Conservation (phyloP, 805 yeast genomes). For the Starmera pachycereana region DNA sequence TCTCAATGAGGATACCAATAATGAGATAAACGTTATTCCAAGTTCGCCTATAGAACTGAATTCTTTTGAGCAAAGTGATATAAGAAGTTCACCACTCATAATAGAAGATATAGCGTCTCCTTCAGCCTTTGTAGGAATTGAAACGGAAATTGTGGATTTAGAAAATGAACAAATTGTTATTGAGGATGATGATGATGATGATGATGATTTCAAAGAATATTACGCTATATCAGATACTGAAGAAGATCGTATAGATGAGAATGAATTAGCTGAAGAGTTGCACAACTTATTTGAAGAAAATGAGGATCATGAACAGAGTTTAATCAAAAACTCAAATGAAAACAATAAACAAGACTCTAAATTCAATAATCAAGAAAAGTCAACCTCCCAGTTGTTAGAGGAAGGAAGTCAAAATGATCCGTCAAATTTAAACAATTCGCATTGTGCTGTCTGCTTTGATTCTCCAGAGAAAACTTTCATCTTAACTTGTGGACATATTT, state of each 20-base stretch:
- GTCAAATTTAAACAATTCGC: constrained; percentile 10
- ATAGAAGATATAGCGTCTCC: neutral
- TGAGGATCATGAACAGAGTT: too few species aligned
- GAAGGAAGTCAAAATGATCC: constrained; percentile 8
- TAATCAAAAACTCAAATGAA: too few species aligned
- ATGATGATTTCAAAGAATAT: constrained; percentile 10
- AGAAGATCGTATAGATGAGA: constrained; percentile 5
- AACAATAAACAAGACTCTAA: neutral
- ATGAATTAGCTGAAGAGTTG: constrained; percentile 2
- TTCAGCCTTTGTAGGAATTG: too few species aligned
- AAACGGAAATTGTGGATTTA: neutral
- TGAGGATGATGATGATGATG: constrained; percentile 3
- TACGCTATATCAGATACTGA: constrained; percentile 13
- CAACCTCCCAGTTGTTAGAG: constrained; percentile 24
- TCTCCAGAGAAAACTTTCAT: constrained; percentile 37
- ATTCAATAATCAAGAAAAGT: constrained; percentile 13
- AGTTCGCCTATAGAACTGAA: too few species aligned
- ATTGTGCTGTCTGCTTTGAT: constrained; percentile 49
- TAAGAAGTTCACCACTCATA: neutral
- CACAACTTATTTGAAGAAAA: too few species aligned
- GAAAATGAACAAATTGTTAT: neutral
- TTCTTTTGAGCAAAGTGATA: too few species aligned
- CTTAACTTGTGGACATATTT: constrained; percentile 49
- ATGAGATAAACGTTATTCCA: too few species aligned
- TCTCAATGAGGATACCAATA: too few species aligned